Percentiles rank a stretch among this genome's conserved stretches.
Conservation (phyloP, 106 monocot species). For the Dendrobium officinale region DNA sequence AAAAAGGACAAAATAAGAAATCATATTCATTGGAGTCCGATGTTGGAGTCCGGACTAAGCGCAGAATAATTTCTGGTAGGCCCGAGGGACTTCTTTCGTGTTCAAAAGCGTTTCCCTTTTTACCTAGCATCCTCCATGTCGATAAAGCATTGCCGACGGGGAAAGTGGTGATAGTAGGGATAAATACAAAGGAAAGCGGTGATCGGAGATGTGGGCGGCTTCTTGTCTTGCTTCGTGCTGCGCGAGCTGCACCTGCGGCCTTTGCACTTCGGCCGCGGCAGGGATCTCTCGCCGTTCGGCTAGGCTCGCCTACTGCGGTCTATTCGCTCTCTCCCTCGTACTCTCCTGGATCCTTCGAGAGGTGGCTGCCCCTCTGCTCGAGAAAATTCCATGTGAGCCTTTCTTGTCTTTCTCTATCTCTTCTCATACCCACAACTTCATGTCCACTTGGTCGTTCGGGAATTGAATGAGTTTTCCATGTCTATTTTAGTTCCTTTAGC, state of each 20-base stretch:
- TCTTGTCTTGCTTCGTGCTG: conserved; percentile 94
- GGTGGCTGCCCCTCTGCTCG: conserved; percentile 88
- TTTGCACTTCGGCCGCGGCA: conserved; percentile 70
- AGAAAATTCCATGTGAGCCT: conserved; percentile 69
- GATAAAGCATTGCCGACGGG: not conserved
- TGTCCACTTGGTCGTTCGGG: not conserved
- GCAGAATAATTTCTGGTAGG: too few relatives aligned
- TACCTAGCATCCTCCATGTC: too few relatives aligned
- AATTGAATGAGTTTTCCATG: too few relatives aligned
- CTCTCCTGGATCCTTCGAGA: conserved; percentile 90
- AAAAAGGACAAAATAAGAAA: too few relatives aligned
- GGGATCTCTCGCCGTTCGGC: conserved; percentile 86
- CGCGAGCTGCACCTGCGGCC: conserved; percentile 88
- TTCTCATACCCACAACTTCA: not conserved
- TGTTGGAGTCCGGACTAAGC: too few relatives aligned
- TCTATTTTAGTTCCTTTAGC: too few relatives aligned
- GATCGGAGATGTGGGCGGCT: conserved; percentile 76
- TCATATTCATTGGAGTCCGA: too few relatives aligned
- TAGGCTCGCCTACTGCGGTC: conserved; percentile 89
- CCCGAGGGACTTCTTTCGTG: too few relatives aligned
- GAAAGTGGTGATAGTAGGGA: not conserved
- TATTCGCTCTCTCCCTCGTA: conserved; percentile 90
- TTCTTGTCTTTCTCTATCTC: not conserved
- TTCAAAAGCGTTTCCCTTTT: too few relatives aligned
- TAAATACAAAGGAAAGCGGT: not conserved